Conservation (phyloP, 106 monocot genomes). For the Alisma plantagoaquatica region DNA sequence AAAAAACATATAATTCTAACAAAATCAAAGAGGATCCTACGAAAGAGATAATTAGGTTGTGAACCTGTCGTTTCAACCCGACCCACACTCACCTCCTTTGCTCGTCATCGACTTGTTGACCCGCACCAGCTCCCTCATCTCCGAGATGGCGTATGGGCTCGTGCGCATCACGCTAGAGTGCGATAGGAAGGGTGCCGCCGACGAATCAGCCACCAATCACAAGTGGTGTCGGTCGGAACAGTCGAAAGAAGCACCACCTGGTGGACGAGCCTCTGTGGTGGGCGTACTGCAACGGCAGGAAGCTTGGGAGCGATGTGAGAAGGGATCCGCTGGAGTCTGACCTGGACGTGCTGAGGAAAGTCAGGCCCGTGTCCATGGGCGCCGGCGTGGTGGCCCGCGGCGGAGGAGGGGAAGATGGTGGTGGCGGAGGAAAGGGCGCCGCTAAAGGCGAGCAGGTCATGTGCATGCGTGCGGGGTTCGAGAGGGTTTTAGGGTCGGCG, state of each 20-base stretch:
- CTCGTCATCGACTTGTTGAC: slow-evolving; percentile 32
- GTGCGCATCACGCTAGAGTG: slow-evolving; percentile 34
- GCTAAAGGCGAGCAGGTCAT: too few species aligned
- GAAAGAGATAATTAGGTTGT: too few species aligned
- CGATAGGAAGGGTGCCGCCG: not conserved
- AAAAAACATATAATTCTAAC: too few species aligned
- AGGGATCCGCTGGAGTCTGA: slow-evolving; percentile 22
- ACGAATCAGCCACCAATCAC: too few species aligned
- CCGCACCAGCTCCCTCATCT: slow-evolving; percentile 28
- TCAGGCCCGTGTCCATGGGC: slow-evolving; percentile 58
- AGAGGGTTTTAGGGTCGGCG: too few species aligned
- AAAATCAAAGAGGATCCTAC: too few species aligned
- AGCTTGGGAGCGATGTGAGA: slow-evolving; percentile 37
- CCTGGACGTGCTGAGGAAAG: slow-evolving; percentile 24
- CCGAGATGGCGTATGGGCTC: slow-evolving; percentile 46
- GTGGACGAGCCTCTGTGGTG: slow-evolving; percentile 24
- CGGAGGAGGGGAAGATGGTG: not conserved
- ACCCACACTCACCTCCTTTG: slow-evolving; percentile 23
- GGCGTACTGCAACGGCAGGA: slow-evolving; percentile 45
- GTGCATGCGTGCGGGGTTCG: too few species aligned
- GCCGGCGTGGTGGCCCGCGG: slow-evolving; percentile 38
- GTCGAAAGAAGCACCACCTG: not conserved
- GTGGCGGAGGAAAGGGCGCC: too few species aligned
- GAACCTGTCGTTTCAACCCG: slow-evolving; percentile 44
- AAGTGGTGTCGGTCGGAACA: too few species aligned